Base-by-base conservation (phyloP, 2,329 filamentous ascomycete genomes). In the Arthrocladium fulminans region DNA sequence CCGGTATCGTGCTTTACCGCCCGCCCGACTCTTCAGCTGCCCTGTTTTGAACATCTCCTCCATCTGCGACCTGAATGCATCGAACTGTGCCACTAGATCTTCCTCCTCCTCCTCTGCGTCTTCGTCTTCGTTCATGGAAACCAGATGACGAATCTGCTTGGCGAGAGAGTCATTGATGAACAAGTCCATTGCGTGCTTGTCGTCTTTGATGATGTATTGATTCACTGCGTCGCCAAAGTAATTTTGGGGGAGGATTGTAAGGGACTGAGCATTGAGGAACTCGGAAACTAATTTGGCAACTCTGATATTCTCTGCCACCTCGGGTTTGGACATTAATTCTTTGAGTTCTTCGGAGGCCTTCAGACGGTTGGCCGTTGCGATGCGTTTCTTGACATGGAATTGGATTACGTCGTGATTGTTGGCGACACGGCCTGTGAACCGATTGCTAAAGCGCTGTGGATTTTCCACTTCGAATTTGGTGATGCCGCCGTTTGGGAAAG, bases 321-420 rank as follows among this genome's bases (percentile, higher is more conserved):
- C 71, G n/a, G 83, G 65, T 24, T 79, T 71, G 2, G 71, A 79
- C 41, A 85, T 70, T 2, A 83, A 71, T 0, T 79, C 68, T 45
- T 85, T 70, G 0, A 81, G 76, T 24, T 70, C 71, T 48, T 74
- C 77, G 37, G 72, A 66, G 25, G 64, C 70, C 51, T 67, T 66
- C 58, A 52, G 65, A 63, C 41, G 32, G 19, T 41, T 52, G 1
- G 60, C 72, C 4, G 67, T 70, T 3, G 67, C 60, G 1, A 65
- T 67, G n/a, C 78, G 77, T 67, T 95, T 97, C 68, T 90, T 95
- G 48, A 87, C 80, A 65, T 96, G 83, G 63, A 94, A 97, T 60
- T 90, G 85, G 0, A 98, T 82, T 0, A 98, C 88, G 59, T 98
- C 92, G 57, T 89, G 94, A 8, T 83, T 82, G 61, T 98, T 98